phyloP scores from a whole-genome alignment of 225 moss, liverwort and hornwort species.

The Pseudisothecium myosuroides region DNA sequence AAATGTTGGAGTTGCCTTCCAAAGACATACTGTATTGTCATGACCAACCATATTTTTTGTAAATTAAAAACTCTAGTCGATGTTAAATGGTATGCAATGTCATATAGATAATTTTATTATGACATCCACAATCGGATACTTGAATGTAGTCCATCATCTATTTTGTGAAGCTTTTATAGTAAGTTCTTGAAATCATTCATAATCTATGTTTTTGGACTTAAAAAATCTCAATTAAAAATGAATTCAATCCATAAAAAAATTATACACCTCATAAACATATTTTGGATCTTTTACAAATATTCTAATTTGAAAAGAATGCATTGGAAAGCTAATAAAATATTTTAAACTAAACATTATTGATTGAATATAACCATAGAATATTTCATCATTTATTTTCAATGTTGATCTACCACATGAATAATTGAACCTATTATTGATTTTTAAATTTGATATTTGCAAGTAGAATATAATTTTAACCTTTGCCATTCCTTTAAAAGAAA shows the following conservation, averaged over 20 bases:
- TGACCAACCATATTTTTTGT: not conserved
- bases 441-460: not conserved
- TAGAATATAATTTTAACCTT: not conserved
- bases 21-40: not conserved
- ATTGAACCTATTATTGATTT: not conserved
- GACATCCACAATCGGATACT: not conserved
- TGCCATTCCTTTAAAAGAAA: not conserved
- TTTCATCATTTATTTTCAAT: not conserved
- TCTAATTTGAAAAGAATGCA: not conserved
- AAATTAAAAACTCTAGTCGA: not conserved
- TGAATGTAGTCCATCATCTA: not conserved
- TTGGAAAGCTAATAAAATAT: accelerated
- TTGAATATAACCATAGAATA: not conserved
- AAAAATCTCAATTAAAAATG: not conserved
- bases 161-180: not conserved
- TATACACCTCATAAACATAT: not conserved
- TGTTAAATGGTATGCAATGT: not conserved
- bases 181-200: not conserved
- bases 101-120: not conserved
- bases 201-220: not conserved
- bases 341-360: not conserved
- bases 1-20: not conserved
- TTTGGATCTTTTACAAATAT: not conserved
- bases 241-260: not conserved
- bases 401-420: not conserved